Base-by-base conservation (phyloP, 129 eudicot genomes). In the Solidago caesia region DNA sequence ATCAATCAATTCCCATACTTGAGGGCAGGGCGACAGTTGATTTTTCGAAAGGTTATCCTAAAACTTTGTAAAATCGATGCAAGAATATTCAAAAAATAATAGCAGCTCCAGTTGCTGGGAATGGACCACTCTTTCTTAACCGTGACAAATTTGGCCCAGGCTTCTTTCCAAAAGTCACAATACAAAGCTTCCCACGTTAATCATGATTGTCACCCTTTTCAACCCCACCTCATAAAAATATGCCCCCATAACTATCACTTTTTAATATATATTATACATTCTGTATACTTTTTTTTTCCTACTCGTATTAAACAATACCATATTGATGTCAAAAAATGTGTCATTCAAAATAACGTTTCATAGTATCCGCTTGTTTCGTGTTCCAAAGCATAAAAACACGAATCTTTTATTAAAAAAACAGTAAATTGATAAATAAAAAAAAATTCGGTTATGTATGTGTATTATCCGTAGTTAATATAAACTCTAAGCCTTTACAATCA, bases 151-250 rank as follows among this genome's bases (percentile, higher is more conserved):
- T 79, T 6, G 16, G 73, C 46, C 45, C 77, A 73, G 75, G 83
- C 79, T 79, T 66, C 79, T 68, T 73, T 79, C 83, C 83, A 33
- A 79, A 79, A 71, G 11, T 75, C 72, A 39, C 29, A 8, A 48
- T 33, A 71, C 41, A 60, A 57, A 47, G 69, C 15, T 67, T 48
- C 16, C 75, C 53, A 33, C 68, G 83, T 79, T 79, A 73, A 73
- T 67, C 9, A 60, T 60, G 43, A 76, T 12, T 57, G 13, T 33
- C 39, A 8, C 70, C 42, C 63, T 15, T 73, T 67, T 65, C 64
- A 47, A 79, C 43, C 70, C 83, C 83, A 79, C 67, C 79, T 8
- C 0, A 41, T 26, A 66, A 66, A 1, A 21, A 15, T 43, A 66
- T 44, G n/a, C 48, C 39, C 46, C 68, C 3, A 64, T 14, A 41